These are phyloP conservation scores for Aureobasidium pullulans DNA, from an alignment of 2,329 filamentous ascomycete genomes.

Conservation along the genomic window DNA sequence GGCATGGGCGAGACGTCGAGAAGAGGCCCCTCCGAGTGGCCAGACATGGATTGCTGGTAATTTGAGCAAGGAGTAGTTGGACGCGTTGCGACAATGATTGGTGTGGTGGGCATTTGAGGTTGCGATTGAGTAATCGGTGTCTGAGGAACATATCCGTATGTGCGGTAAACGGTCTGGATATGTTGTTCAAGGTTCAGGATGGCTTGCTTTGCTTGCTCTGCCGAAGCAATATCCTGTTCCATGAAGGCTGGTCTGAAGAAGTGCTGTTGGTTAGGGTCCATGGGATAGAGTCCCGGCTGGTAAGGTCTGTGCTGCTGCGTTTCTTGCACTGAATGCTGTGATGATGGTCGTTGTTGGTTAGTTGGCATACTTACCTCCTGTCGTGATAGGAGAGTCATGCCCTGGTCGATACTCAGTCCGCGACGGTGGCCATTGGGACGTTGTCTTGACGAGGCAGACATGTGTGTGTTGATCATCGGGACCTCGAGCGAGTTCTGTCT, in stretches of 20 bases:
- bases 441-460: slow-evolving; percentile 50
- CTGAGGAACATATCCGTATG: slow-evolving; percentile 29
- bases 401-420: slow-evolving; percentile 77
- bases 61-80: slow-evolving; percentile 12
- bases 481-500: slow-evolving; percentile 83
- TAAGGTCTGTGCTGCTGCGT: slow-evolving; percentile 79
- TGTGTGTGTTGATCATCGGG: slow-evolving; percentile 56
- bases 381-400: slow-evolving; percentile 29
- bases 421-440: slow-evolving; percentile 57
- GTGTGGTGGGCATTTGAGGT: slow-evolving; percentile 26
- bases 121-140: slow-evolving; percentile 10
- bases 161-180: slow-evolving; percentile 37
- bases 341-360: slow-evolving; percentile 58
- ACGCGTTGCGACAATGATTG: slow-evolving; percentile 14
- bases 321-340: slow-evolving; percentile 81
- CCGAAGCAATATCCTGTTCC: slow-evolving; percentile 16
- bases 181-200: slow-evolving; percentile 36
- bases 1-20: slow-evolving; percentile 43
- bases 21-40: slow-evolving; percentile 28
- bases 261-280: slow-evolving; percentile 35
- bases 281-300: slow-evolving; percentile 59
- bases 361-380: slow-evolving; percentile 45
- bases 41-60: not conserved
- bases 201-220: slow-evolving; percentile 19
- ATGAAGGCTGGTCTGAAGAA: slow-evolving; percentile 19